Evolutionary conservation across 495 filamentous ascomycete species (phyloP), one percentile per base, ranked within the genome.

Genomic region (Talaromyces adpressus): DNA sequence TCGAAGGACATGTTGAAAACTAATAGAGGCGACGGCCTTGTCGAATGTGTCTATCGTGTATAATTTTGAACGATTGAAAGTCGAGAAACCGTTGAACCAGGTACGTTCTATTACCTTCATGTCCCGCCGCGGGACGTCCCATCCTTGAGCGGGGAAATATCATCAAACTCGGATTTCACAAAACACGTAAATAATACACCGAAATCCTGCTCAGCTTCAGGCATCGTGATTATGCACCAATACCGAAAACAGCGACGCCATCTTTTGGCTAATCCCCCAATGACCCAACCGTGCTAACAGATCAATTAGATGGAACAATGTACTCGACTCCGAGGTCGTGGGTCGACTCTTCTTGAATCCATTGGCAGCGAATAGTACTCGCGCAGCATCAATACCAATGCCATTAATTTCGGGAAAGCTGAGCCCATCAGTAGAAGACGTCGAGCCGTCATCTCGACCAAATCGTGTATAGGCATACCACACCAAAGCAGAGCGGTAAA

Each of bases 381-480:
- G 18, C 65, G 64, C 12, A 65, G 63, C 63, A 32, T 68, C 64
- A 4, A 67, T 67, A 49, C 64, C 68, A 4, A 64, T 62, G 39
- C 62, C 57, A 3, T 62, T 65, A 12, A 59, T 32, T 18, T 59
- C 57, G 2, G 30, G 12, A 20, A 59, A 59, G 9, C 41, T 30
- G 3, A 59, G 6, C 16, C 20, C 57, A 20, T 20, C 16, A 34
- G 57, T n/a, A 39, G 8, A 18, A 5, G 30, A 34, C 4, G 30
- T 30, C 63, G 64, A 1, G 39, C 29, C 0, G 32, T 59, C 61
- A 70, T 68, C 60, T 68, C 68, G 18, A n/a, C 27, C 68, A 70
- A 68, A 23, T 36, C 66, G 27, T 62, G 68, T 62, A 62, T 64
- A 25, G 65, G 62, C 22, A 67, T 18, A 22, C 62, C 66, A 70